Evolutionary conservation across 352 stramenopile species (phyloP), one percentile per base, ranked within the genome.

Genomic region (Phytophthora agathidicida): DNA sequence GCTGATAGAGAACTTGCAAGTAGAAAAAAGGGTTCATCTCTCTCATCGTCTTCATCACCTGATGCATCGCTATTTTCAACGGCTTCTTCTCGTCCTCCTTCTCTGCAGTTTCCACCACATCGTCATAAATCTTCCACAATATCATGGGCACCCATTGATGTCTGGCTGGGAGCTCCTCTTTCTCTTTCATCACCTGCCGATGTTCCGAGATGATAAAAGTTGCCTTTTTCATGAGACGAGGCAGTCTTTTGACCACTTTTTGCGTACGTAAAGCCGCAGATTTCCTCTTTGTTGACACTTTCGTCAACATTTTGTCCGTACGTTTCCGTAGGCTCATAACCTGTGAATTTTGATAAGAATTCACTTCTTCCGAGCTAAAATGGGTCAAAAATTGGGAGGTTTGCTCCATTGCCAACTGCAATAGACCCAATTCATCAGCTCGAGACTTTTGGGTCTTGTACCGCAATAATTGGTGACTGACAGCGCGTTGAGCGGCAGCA

Each of bases 1-100:
- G 65, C 10, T 65, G 71, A 32, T 81, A 81, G 20, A 81, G n/a
- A 8, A 76, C 53, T 57, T 80, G 73, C 16, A 84, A 23, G 32
- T 71, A 73, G 48, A 72, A 80, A 27, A 62, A 82, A 27, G 75
- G 61, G 36, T 84, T 79, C 1, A 28, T 31, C 9, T 69, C 58
- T 7, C 47, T 52, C 48, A 78, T 36, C 4, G 51, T 47, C 23
- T 56, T 64, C 56, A 80, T 62, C 24, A 80, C 42, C 2, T 64
- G 14, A 35, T 79, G 71, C 55, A 81, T 70, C 3, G 41, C 45
- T 9, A 5, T 43, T n/a, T 57, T 66, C 16, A 82, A 17, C 9
- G 45, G 41, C 20, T 66, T 56, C 4, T 46, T 58, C 14, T 65
- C 20, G 7, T 26, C 11, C 5, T 58, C 32, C 14, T 46, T 36